Evolutionary conservation across 208 protist genomes (phyloP), one percentile per base, ranked within the genome.

Genomic region (Crithidia bombi): DNA sequence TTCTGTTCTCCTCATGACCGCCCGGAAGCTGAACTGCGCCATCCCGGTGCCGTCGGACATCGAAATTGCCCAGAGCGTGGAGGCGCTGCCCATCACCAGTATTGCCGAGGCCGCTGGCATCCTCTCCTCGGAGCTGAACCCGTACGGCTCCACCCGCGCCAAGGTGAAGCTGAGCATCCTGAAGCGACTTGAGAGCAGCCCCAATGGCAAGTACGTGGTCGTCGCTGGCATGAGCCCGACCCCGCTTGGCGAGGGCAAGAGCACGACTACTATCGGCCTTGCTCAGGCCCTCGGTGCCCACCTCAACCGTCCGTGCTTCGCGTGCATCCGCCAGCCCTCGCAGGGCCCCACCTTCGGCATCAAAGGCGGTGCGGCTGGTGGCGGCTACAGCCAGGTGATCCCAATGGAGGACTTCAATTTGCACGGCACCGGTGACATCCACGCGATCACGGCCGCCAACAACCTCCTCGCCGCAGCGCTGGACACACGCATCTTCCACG

Each of bases 361-460:
- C 64, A 98, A 98, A 64, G 98, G 98, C 32, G 98, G 98, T 14
- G 98, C 98, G 15, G 98, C 98, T 1, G 98, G 98, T 33, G 98
- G 98, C 39, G 98, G 98, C 15, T 99, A 99, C 75, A 95, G 96
- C 50, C 98, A 99, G 81, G 89, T 96, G n/a, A 94, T 97, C 57
- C 95, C 97, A 11, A 98, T 98, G 96, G 95, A 98, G 69, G 98
- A 99, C 61, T 99, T 99, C 78, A 99, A 99, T 83, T 83, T 99
- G 19, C 98, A 99, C 79, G 87, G 98, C 44, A 99, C 98, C 5
- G 98, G 98, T 17, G 98, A 99, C 81, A 99, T 99, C 66, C 98
- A 99, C 81, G 98, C 98, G 38, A 99, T 99, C 75, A 96, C 95
- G 12, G 98, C 98, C 3, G 98, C 98, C 7, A 98, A 99, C 82